Base-by-base conservation (phyloP, 371 early-diverging fungal species). In the Synchytrium microbalum region DNA sequence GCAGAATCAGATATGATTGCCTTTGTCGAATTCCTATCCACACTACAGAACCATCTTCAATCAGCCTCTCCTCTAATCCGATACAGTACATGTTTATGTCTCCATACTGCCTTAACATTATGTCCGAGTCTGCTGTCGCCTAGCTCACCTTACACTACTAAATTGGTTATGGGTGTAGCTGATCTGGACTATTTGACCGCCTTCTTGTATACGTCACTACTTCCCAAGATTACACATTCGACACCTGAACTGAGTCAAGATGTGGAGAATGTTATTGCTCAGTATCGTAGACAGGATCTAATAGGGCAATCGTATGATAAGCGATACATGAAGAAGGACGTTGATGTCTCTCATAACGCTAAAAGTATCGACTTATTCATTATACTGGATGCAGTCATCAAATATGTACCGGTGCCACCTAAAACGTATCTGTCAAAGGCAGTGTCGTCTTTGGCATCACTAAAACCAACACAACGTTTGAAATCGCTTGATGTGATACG, bases 181-280 rank as follows among this genome's bases (percentile, higher is more conserved):
- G 81, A 81, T 63, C 75, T 74, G 10, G 81, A 81, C 61, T 73
- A 71, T 58, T 65, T 75, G 19, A 60, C 68, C 19, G 66, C 75
- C 13, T 78, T 73, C 55, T 66, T 81, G 51, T 79, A 79, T 56
- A 24, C 72, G 27, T 61, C 71, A 2, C 73, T 78, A 72, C 64
- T 77, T 38, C 19, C 46, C 10, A 38, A 38, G 46, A 38, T 38
- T 10, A 19, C 46, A 38, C 5, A 5, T 10, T 10, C 5, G 5
- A 38, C 46, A 10, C n/a, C n/a, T n/a, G 46, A 38, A 19, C 10
- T 19, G 5, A 19, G 46, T 19, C 46, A 38, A 5, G 10, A 10
- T 5, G 19, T 38, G 10, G 46, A 38, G 19, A 19, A 38, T 5
- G 5, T 38, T 5, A 19, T 38, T 10, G 46, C 5, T 5, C 46